phyloP scores from a whole-genome alignment of 306 rosid species.

The Fragaria vesca region DNA sequence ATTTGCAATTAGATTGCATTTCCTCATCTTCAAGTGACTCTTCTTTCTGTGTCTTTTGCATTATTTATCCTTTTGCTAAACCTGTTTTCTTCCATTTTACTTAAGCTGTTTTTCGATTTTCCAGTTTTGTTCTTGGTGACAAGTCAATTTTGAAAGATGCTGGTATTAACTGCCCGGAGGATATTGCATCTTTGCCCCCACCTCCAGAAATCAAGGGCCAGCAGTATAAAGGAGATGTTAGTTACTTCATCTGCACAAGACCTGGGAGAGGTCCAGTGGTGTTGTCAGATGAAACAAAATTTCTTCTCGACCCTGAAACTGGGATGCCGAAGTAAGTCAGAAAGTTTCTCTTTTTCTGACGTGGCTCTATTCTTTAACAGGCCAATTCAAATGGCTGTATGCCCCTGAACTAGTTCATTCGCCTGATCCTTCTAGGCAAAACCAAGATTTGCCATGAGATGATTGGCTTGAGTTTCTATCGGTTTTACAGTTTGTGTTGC shows the following conservation, averaged over 20 bases:
- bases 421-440: constrained; percentile 33
- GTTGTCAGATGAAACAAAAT: constrained; percentile 64
- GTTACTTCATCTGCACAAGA: constrained; percentile 92
- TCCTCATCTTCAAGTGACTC: background rate
- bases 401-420: constrained; percentile 33
- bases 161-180: constrained; percentile 51
- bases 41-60: background rate
- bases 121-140: constrained; percentile 83
- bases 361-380: constrained; percentile 28
- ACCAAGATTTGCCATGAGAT: constrained; percentile 19
- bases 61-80: constrained; percentile 10
- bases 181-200: constrained; percentile 65
- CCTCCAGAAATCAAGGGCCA: constrained; percentile 81
- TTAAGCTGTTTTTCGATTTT: background rate
- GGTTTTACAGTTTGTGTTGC: constrained; percentile 34
- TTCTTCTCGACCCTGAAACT: constrained; percentile 72
- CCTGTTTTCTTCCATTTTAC: background rate
- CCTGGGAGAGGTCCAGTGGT: constrained; percentile 93
- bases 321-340: constrained; percentile 71
- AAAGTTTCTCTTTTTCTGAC: constrained; percentile 8
- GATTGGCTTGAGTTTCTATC: constrained; percentile 26
- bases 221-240: constrained; percentile 77
- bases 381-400: constrained; percentile 17
- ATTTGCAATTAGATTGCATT: constrained; percentile 12
- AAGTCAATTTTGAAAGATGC: constrained; percentile 85